Evolutionary conservation across 192 early-diverging fungal genomes (phyloP), one percentile per base, ranked within the genome.

Genomic region (Allomyces javanicus): DNA sequence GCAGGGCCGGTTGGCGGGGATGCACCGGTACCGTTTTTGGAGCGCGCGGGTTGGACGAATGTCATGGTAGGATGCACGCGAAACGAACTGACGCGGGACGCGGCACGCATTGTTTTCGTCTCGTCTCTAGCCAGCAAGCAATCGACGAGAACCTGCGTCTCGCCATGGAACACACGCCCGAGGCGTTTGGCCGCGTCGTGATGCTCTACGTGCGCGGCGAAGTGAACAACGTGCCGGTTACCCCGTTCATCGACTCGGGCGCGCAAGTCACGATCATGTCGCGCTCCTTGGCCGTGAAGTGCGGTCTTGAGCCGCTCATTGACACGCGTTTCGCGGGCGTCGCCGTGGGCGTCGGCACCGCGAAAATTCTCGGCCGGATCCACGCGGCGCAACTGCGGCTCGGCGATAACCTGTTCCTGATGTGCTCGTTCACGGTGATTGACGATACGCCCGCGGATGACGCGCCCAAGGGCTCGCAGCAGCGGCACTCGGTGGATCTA

Each of bases 191-290:
- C 21, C 74, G 83, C 71, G 87, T 94, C 14, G 83, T 87, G 1
- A 91, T 94, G 86, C 83, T 99, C 24, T 99, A 96, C 73, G 88
- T 99, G 25, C 74, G 87, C 69, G 83, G 84, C 19, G 79, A 88
- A 71, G 89, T 99, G 62, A 99, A 99, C 75, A 87, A 86, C n/a
- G 78, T 81, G 44, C 83, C 83, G 1, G 74, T 96, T 19, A 93
- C 94, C 69, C 93, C 96, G 0, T 85, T 99, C 75, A 92, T 99
- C 0, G 96, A 99, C 71, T 94, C 93, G 24, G 96, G 94, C 9
- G 96, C 96, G 11, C 94, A 97, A 66, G 87, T 85, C 22, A 97
- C 94, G 3, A 91, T 99, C 24, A 91, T 88, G 74, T 85, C 84
- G 65, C 80, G 81, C 14, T 75, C 79, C 27, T 85, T 81, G 25